Evolutionary conservation across 352 stramenopile genomes (phyloP), one percentile per base, ranked within the genome.

Genomic region (Aphanomyces stellatus): DNA sequence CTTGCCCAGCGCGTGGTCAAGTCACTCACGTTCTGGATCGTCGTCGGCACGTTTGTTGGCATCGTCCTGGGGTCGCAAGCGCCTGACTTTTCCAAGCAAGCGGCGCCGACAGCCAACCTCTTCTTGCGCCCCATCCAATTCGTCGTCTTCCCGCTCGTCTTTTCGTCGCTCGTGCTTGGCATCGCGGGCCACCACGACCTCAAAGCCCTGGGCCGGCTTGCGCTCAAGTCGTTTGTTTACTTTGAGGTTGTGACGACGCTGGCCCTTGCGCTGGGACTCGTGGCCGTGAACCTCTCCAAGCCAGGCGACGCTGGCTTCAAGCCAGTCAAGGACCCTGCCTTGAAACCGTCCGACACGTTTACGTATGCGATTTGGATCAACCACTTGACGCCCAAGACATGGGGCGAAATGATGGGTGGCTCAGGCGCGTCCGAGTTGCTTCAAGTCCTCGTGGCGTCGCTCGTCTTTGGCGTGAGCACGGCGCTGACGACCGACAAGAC

Each of bases 361-460:
- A 76, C 75, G 7, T 78, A 85, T 19, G 75, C 72, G 13, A 78
- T 69, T 22, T 87, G 74, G 74, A 85, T 87, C 53, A 73, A 80
- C 53, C 79, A 87, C 55, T 60, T 87, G 67, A 80, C 79, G 17
- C 79, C 79, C 35, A 87, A 87, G 72, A 87, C 79, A 56, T 87
- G 79, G 78, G 75, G 78, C 22, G 75, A 87, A 60, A 87, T 87
- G 78, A 87, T 87, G 78, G 78, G 76, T n/a, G 78, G 78, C 33
- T 75, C 63, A 6, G 78, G 76, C 24, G 79, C 76, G 15, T 85
- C 76, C 7, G 78, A 87, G 56, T 69, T 87, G 28, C 76, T 87
- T 7, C 78, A 87, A 55, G 78, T 87, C 0, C 74, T 87, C 0
- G 69, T 87, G 0, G 76, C 78, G 1, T 71, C 78, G 3, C 72